Base-by-base conservation (phyloP, 805 yeast genomes). In the Metschnikowia lunata region DNA sequence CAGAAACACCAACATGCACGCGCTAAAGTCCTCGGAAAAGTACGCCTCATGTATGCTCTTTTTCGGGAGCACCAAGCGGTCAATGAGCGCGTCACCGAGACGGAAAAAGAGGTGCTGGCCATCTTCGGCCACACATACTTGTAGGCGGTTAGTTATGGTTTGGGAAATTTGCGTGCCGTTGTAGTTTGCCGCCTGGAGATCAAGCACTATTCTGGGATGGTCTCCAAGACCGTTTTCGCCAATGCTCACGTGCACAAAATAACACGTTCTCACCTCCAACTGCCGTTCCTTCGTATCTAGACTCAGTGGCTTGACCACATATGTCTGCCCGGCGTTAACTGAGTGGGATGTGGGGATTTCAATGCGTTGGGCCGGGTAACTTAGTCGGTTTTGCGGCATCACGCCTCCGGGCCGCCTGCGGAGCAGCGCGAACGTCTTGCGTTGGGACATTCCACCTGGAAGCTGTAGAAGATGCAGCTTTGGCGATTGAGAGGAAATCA, bases 371-470 rank as follows among this genome's bases (percentile, higher is more conserved):
- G 39, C 49, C 30, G 44, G 30, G 12, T 12, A 15, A 4, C 36
- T 29, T 39, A 53, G 56, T 28, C 37, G 49, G 35, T 53, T 51
- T 32, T 48, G 54, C 18, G 57, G 57, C 39, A 40, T 34, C 13
- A 50, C 50, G 31, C 57, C 57, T 18, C 51, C 45, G 8, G 41
- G 45, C 41, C 54, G 49, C 38, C 47, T 53, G 10, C 48, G 35
- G 12, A 53, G 49, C 31, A 53, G 49, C 26, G 51, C 29, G 29
- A 32, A 51, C 31, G 31, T 29, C 36, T 34, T 45, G 15, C 48
- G 54, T 36, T 43, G 28, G 8, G 40, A 32, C 46, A 42, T 42
- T 18, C 23, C 23, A 18, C 23, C 23, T 3, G 23, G 23, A 3
- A 18, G 23, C 23, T 18, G 23, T 18, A 18, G 23, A 18, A 5